Base-by-base conservation (phyloP, 352 stramenopile genomes). In the Saprolegnia diclina region DNA sequence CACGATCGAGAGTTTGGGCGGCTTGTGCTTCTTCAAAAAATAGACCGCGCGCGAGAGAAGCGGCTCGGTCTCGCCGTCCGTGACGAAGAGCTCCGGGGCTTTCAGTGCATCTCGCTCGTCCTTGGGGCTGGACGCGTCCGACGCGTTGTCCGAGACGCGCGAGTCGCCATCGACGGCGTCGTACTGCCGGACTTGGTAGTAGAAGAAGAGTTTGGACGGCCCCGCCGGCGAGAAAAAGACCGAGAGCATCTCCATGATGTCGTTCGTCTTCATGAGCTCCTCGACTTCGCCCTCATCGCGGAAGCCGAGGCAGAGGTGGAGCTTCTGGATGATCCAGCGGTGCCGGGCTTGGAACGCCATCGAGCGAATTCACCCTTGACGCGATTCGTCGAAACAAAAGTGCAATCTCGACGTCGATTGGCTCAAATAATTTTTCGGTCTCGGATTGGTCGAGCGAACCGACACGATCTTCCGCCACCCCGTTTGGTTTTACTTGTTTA, bases 341-440 rank as follows among this genome's bases (percentile, higher is more conserved):
- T 94, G 85, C 21, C 85, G 81, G 50, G 82, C 85, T 73, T 94
- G 85, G 83, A 94, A 92, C 66, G 85, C 85, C 85, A 92, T 92
- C 22, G 35, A 7, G n/a, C 38, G 40, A 19, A n/a, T 19, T 16
- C 4, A 65, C 42, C 42, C 42, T 68, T 65, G 26, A 24, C 4
- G 32, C 45, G 26, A 40, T 48, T 48, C 13, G 42, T 48, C 42
- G 18, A 48, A 48, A 48, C 18, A 14, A 48, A 48, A 6, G 29
- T 35, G 29, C 29, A 35, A 35, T 35, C 29, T 35, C 29, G 29
- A 35, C 7, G 4, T 3, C 1, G 42, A 48, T 48, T 48, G 42
- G 42, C 42, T 14, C 4, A 48, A 48, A 48, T 35, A 6, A 35
- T 6, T 35, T 5, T 5, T 35, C 29, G 29, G 29, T 7, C 10